These are phyloP conservation scores for Alternaria brassicae DNA, from an alignment of 2,329 filamentous ascomycete species.

Conservation along the genomic window DNA sequence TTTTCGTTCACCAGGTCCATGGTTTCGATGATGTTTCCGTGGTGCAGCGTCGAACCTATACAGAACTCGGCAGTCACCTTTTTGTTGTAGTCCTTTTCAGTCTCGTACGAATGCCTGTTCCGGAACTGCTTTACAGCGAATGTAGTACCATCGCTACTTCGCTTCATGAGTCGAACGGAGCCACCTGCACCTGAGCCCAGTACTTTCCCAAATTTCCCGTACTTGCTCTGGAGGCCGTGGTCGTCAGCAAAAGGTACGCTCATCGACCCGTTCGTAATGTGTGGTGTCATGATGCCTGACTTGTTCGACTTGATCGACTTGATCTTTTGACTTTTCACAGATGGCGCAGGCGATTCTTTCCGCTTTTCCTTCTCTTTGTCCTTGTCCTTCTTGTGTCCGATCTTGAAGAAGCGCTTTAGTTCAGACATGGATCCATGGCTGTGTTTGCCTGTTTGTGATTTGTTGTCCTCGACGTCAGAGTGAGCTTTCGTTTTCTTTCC, in stretches of 20 bases:
- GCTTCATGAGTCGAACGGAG: conserved; percentile 92
- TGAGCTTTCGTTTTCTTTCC: conserved; percentile 58
- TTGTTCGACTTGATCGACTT: conserved; percentile 60
- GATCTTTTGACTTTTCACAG: conserved; percentile 59
- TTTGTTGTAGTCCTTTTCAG: conserved; percentile 94
- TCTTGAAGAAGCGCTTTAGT: conserved; percentile 94
- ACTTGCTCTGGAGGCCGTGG: conserved; percentile 87
- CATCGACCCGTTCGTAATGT: conserved; percentile 39
- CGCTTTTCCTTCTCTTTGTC: conserved; percentile 59
- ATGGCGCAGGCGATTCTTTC: conserved; percentile 67
- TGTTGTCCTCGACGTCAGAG: conserved; percentile 49
- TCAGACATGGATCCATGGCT: conserved; percentile 85
- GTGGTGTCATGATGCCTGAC: conserved; percentile 49
- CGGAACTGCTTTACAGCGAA: conserved; percentile 99
- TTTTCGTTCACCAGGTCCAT: conserved; percentile 96
- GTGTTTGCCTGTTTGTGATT: conserved; percentile 50
- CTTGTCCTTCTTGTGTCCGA: conserved; percentile 66
- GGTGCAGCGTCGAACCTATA: conserved; percentile 93
- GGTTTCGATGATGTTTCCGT: conserved; percentile 98
- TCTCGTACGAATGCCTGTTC: conserved; percentile 89
- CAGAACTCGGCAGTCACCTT: conserved; percentile 99
- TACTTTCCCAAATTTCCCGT: conserved; percentile 94
- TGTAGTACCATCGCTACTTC: conserved; percentile 87
- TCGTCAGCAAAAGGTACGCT: conserved; percentile 89
- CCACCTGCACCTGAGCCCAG: conserved; percentile 93